Evolutionary conservation across 2,329 filamentous ascomycete species (phyloP).

Genomic region (Keithomyces neogunnii): DNA sequence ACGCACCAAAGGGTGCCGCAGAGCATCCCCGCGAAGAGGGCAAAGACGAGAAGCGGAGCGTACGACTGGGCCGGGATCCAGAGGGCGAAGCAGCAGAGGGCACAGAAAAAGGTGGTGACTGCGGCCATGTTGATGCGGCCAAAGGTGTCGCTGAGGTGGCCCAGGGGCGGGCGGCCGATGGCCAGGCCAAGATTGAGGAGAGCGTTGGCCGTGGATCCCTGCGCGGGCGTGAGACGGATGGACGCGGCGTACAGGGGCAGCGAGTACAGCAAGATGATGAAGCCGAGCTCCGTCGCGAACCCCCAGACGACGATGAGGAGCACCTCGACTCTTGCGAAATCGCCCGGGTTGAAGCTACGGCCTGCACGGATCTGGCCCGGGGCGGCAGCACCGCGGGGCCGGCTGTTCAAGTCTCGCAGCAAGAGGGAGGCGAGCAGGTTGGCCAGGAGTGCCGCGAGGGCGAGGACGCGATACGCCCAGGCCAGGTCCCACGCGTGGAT

Average conservation of each 20-base stretch:
- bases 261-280: slow-evolving; percentile 56
- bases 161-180: slow-evolving; percentile 49
- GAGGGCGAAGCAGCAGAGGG: slow-evolving; percentile 47
- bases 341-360: slow-evolving; percentile 11
- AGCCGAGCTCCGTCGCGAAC: slow-evolving; percentile 54
- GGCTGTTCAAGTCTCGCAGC: slow-evolving; percentile 42
- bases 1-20: slow-evolving; percentile 53
- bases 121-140: slow-evolving; percentile 56
- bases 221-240: slow-evolving; percentile 49
- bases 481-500: slow-evolving; percentile 41
- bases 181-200: slow-evolving; percentile 56
- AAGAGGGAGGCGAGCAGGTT: slow-evolving; percentile 47
- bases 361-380: slow-evolving; percentile 7
- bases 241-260: slow-evolving; percentile 53
- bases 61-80: slow-evolving; percentile 54
- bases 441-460: slow-evolving; percentile 39
- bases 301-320: slow-evolving; percentile 50
- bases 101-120: slow-evolving; percentile 30
- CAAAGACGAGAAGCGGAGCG: slow-evolving; percentile 50
- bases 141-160: slow-evolving; percentile 51
- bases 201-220: slow-evolving; percentile 53
- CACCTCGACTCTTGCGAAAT: slow-evolving; percentile 36
- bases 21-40: slow-evolving; percentile 47
- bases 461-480: slow-evolving; percentile 46
- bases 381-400: not conserved